These are phyloP conservation scores for Tricholoma furcatifolium DNA, from an alignment of 768 basidiomycete species.

Conservation along the genomic window DNA sequence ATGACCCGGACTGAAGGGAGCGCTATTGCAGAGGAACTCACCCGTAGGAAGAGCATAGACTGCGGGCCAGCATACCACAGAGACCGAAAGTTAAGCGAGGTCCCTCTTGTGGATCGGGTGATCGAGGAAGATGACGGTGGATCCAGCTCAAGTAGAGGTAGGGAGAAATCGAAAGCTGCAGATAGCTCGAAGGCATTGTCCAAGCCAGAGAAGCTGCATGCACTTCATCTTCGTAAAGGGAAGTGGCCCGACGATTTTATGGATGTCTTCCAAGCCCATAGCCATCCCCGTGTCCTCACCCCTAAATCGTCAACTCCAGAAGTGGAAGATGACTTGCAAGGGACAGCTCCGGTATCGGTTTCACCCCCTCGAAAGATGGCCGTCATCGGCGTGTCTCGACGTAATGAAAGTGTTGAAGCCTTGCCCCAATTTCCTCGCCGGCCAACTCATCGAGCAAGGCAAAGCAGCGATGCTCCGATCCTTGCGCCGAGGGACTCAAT, in stretches of 20 bases:
- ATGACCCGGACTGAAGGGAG: constrained; percentile 66
- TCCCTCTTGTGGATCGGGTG: constrained; percentile 59
- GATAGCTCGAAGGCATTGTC: constrained; percentile 17
- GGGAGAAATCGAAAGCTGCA: constrained; percentile 18
- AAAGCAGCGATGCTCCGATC: constrained; percentile 56
- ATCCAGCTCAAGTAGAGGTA: constrained; percentile 38
- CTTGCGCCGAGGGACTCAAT: constrained; percentile 50
- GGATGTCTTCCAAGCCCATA: constrained; percentile 48
- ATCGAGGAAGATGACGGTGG: constrained; percentile 68
- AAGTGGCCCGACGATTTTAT: constrained; percentile 86
- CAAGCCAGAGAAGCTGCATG: constrained; percentile 30
- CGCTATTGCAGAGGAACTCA: constrained; percentile 49
- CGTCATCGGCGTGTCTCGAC: constrained; percentile 42
- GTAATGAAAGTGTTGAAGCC: constrained; percentile 47
- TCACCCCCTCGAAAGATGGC: constrained; percentile 57
- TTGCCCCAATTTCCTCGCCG: constrained; percentile 50
- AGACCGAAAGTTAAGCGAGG: constrained; percentile 67
- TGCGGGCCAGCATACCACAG: constrained; percentile 29
- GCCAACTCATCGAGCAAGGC: constrained; percentile 62
- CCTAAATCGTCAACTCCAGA: constrained; percentile 27
- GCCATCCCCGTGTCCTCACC: constrained; percentile 26
- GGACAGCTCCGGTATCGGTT: constrained; percentile 33
- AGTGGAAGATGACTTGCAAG: constrained; percentile 21
- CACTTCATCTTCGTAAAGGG: constrained; percentile 68
- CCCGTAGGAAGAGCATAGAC: constrained; percentile 30